Percentiles rank a stretch among this genome's conserved stretches.
These are phyloP conservation scores for Sordariomycetes sp. DNA, from an alignment of 2,329 filamentous ascomycete species.

Conservation along the genomic window DNA sequence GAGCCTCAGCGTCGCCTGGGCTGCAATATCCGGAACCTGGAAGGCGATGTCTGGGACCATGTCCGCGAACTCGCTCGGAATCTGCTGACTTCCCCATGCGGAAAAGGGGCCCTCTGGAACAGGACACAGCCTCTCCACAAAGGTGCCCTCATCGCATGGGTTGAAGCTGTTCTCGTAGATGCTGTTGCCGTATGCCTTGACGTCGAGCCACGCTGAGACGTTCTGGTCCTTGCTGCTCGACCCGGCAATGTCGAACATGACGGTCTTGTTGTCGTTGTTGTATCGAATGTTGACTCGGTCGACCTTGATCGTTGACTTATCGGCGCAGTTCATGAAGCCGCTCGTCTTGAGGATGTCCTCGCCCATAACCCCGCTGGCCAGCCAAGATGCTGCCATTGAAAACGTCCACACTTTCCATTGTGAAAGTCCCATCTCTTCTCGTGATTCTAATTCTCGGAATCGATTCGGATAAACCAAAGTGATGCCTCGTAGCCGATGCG, in stretches of 20 bases:
- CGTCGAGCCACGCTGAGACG: constrained; percentile 65
- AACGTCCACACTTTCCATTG: constrained; percentile 20
- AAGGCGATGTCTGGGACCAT: constrained; percentile 86
- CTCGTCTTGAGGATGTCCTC: constrained; percentile 68
- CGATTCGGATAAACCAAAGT: neutral
- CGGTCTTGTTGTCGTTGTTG: constrained; percentile 61
- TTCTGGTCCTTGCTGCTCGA: constrained; percentile 67
- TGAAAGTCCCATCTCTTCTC: neutral
- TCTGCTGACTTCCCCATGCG: constrained; percentile 60
- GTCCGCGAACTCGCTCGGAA: constrained; percentile 61
- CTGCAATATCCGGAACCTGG: constrained; percentile 80
- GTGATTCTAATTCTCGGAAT: neutral
- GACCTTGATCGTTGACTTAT: constrained; percentile 51
- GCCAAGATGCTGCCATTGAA: constrained; percentile 21
- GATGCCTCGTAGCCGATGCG: neutral
- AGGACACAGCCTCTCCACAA: constrained; percentile 71
- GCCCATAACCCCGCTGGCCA: constrained; percentile 44
- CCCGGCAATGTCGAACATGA: constrained; percentile 77
- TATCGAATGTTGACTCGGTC: constrained; percentile 70
- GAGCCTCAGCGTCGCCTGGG: constrained; percentile 71
- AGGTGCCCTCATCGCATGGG: constrained; percentile 63
- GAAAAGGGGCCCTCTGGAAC: constrained; percentile 68
- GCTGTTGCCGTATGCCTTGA: constrained; percentile 75
- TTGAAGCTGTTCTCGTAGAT: constrained; percentile 77
- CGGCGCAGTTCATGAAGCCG: constrained; percentile 66